Evolutionary conservation across 2,329 filamentous ascomycete species (phyloP).

Genomic region (Cercospora brassicicola): DNA sequence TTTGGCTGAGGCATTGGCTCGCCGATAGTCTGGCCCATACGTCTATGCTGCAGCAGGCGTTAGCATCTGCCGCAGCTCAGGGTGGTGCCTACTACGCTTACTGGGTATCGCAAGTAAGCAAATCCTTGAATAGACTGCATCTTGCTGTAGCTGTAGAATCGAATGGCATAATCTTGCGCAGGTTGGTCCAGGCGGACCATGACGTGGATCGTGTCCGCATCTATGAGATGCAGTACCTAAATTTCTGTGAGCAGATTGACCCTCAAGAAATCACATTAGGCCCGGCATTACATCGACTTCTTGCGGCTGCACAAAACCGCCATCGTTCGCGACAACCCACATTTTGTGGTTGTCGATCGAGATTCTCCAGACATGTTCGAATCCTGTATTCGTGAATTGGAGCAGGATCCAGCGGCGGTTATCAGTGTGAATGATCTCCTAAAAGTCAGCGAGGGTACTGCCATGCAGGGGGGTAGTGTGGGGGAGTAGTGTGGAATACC

Average conservation of each 20-base stretch:
- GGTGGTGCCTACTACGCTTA: not conserved
- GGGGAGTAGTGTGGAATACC: constrained; percentile 2
- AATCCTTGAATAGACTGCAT: constrained; percentile 24
- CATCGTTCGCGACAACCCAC: constrained; percentile 27
- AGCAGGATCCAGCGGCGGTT: constrained; percentile 24
- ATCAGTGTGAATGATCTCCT: constrained; percentile 22
- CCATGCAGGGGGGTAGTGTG: not conserved
- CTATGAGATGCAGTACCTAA: constrained; percentile 19
- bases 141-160: constrained; percentile 23
- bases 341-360: constrained; percentile 26
- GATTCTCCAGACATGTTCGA: constrained; percentile 24
- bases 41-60: constrained; percentile 6
- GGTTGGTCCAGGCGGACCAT: constrained; percentile 23
- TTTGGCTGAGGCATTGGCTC: constrained; percentile 20
- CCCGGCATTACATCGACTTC: constrained; percentile 12
- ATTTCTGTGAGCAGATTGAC: not conserved
- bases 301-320: constrained; percentile 25
- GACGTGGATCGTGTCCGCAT: constrained; percentile 23
- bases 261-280: not conserved
- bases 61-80: not conserved
- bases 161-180: constrained; percentile 23
- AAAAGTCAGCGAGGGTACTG: not conserved
- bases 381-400: constrained; percentile 24
- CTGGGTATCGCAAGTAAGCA: constrained; percentile 23
- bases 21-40: constrained; percentile 16